Evolutionary conservation across 2,329 filamentous ascomycete genomes (phyloP).

Genomic region (Chrysoporthe puriensis): DNA sequence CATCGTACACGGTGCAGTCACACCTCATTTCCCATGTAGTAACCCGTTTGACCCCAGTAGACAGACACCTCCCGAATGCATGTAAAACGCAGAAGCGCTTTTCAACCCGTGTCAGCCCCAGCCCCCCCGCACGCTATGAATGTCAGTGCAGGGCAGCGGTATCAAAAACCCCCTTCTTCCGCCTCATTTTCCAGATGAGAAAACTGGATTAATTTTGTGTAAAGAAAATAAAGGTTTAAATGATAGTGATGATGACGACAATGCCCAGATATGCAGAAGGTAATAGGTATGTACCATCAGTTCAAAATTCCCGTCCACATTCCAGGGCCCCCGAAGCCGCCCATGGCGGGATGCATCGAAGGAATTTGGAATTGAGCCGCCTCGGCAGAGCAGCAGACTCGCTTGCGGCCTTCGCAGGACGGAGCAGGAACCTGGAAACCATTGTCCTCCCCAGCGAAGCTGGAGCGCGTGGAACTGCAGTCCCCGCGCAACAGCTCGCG

Average conservation of each 20-base stretch:
- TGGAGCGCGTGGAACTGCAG: conserved; percentile 39
- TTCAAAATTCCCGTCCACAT: conserved; percentile 71
- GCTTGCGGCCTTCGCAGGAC: conserved; percentile 59
- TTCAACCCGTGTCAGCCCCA: conserved; percentile 20
- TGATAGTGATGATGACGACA: conserved; percentile 17
- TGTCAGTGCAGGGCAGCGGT: conserved; percentile 20
- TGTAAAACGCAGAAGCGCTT: conserved; percentile 28
- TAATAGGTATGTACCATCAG: conserved; percentile 38
- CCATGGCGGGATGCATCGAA: conserved; percentile 36
- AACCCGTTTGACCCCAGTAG: conserved; percentile 22
- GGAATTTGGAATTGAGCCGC: conserved; percentile 53
- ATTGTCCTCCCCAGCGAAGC: conserved; percentile 36
- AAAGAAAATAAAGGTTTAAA: conserved; percentile 6
- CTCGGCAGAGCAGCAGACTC: conserved; percentile 68
- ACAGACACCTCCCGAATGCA: conserved; percentile 30
- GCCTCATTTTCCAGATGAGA: conserved; percentile 9
- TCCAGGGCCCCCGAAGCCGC: conserved; percentile 57
- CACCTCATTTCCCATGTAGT: conserved; percentile 26
- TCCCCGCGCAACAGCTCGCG: conserved; percentile 59
- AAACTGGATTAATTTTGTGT: conserved; percentile 7
- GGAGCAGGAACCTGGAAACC: conserved; percentile 45
- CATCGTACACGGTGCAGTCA: conserved; percentile 28
- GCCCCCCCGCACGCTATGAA: conserved; percentile 6
- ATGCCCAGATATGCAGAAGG: neutral
- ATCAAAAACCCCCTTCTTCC: conserved; percentile 22